phyloP scores from a whole-genome alignment of 805 yeast genomes.

The Debaryomyces castellii region DNA sequence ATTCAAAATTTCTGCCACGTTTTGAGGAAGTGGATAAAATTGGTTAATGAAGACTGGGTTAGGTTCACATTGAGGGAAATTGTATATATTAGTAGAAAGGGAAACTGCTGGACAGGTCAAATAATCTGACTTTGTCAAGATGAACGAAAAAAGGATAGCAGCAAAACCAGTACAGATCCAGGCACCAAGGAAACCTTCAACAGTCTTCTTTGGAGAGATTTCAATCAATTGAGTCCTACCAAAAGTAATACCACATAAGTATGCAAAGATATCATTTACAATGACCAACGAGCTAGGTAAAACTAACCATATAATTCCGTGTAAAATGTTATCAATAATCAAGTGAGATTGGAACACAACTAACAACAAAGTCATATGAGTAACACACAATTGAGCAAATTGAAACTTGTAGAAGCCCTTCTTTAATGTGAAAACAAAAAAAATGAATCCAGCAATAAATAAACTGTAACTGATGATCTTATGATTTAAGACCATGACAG shows the following conservation, averaged over 20 bases:
- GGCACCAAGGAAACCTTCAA: slow-evolving; percentile 96
- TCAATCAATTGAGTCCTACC: slow-evolving; percentile 90
- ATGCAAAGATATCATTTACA: slow-evolving; percentile 94
- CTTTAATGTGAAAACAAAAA: slow-evolving; percentile 84
- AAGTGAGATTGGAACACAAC: slow-evolving; percentile 94
- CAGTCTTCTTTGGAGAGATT: slow-evolving; percentile 95
- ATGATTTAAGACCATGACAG: slow-evolving; percentile 72
- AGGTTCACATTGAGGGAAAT: slow-evolving; percentile 70
- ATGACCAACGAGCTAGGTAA: slow-evolving; percentile 90
- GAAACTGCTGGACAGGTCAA: slow-evolving; percentile 85
- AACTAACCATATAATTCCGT: slow-evolving; percentile 92
- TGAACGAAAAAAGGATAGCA: slow-evolving; percentile 63
- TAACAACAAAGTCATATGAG: slow-evolving; percentile 88
- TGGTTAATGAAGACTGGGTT: slow-evolving; percentile 90
- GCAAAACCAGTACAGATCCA: slow-evolving; percentile 89
- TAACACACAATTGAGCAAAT: slow-evolving; percentile 88
- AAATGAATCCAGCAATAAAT: slow-evolving; percentile 83
- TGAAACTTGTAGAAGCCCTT: slow-evolving; percentile 90
- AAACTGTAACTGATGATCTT: slow-evolving; percentile 79
- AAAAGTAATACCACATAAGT: slow-evolving; percentile 94
- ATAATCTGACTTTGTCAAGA: slow-evolving; percentile 65
- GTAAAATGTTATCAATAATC: slow-evolving; percentile 83
- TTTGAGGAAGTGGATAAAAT: slow-evolving; percentile 70
- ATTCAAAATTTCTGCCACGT: slow-evolving; percentile 48
- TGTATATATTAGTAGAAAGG: slow-evolving; percentile 59